Evolutionary conservation across 2,329 filamentous ascomycete species (phyloP), one percentile per base, ranked within the genome.

Genomic region (Aspergillus transmontanensis): DNA sequence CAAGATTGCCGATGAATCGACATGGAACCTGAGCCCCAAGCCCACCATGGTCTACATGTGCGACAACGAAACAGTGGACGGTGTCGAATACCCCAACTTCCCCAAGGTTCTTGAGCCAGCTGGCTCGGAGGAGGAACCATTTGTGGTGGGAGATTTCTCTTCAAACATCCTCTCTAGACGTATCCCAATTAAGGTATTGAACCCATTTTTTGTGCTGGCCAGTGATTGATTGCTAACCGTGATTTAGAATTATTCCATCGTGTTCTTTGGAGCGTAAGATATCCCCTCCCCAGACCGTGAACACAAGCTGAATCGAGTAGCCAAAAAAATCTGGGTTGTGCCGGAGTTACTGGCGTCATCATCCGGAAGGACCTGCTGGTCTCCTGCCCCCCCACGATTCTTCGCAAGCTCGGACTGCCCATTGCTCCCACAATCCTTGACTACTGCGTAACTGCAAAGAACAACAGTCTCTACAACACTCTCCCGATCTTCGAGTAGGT

Each of bases 391-490:
- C 82, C 91, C 1, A 81, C 85, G 6, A 82, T 96, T 55, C 81
- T 97, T 73, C 86, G 93, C 63, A 84, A 89, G 64, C 86, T 97
- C 11, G 88, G 90, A 58, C 68, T 82, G 4, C 79, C 79, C 12
- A 57, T 70, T 54, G 75, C 76, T 0, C 93, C 94, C 2, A 86
- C 92, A 21, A 86, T 97, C 50, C 82, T 98, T 55, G 87, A 92
- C 67, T 98, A 94, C 74, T 89, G 93, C 66, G 93, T 87, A 0
- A 90, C 95, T 68, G 90, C 91, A 46, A 96, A 96, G 84, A 96
- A 96, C 81, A 95, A 96, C 82, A 95, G 91, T 70, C 85, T 98
- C 32, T 98, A 98, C 83, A 98, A 98, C 80, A 98, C 94, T 0
- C 82, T 98, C 12, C 94, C 92, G 72, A 96, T 98, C 73, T 97